Percentiles rank a stretch among this genome's conserved stretches.
Evolutionary conservation across 306 rosid species (phyloP).

Genomic region (Prunus campanulata): DNA sequence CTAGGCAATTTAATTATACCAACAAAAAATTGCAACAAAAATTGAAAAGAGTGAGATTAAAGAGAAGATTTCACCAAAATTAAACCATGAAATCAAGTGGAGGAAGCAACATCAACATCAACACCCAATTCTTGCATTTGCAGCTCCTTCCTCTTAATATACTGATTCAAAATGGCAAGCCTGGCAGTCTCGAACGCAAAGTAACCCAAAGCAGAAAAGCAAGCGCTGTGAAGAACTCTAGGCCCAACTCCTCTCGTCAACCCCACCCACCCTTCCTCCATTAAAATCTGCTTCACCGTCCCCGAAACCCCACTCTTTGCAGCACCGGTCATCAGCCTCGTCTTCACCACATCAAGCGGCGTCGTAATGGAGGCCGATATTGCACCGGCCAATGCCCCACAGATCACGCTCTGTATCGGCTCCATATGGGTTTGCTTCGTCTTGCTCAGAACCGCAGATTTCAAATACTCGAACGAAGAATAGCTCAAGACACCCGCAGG

Average conservation of each 20-base stretch:
- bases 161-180: constrained; percentile 53
- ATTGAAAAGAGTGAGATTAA: background rate
- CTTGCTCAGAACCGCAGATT: constrained; percentile 52
- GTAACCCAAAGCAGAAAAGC: constrained; percentile 88
- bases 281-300: constrained; percentile 59
- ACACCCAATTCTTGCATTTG: constrained; percentile 32
- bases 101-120: constrained; percentile 8
- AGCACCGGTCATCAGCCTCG: constrained; percentile 79
- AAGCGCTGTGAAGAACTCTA: constrained; percentile 82
- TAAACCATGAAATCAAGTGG: constrained; percentile 30
- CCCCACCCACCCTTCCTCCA: constrained; percentile 85
- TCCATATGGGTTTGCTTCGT: constrained; percentile 41
- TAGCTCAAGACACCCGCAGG: constrained; percentile 92
- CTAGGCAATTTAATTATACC: background rate
- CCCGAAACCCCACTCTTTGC: constrained; percentile 57
- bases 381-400: constrained; percentile 91
- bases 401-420: constrained; percentile 77
- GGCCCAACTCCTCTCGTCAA: constrained; percentile 90
- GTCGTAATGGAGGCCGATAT: constrained; percentile 87
- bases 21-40: background rate
- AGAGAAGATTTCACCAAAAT: constrained; percentile 2
- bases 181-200: constrained; percentile 96
- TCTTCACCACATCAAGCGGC: constrained; percentile 90
- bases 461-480: constrained; percentile 83
- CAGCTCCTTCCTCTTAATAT: constrained; percentile 53